These are phyloP conservation scores for Esteya vermicola DNA, from an alignment of 2,329 filamentous ascomycete genomes.

Conservation along the genomic window DNA sequence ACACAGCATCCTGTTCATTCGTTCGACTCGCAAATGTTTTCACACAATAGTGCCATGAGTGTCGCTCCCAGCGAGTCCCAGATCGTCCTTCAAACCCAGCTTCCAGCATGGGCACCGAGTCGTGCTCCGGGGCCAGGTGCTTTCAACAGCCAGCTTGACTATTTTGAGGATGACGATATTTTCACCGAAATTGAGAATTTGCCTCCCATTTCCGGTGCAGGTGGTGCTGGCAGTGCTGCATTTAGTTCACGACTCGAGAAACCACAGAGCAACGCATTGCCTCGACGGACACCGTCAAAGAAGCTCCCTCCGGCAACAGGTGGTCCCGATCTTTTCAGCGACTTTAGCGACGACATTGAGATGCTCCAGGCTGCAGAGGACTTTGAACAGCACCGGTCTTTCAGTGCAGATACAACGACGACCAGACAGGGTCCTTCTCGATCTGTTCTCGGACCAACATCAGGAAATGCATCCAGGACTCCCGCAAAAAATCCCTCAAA, in stretches of 20 bases:
- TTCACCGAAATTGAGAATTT: slow-evolving; percentile 8
- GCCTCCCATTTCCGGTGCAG: not conserved
- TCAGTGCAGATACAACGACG: slow-evolving; percentile 14
- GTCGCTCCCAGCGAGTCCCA: slow-evolving; percentile 26
- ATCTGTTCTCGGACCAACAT: slow-evolving; percentile 30
- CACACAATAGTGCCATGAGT: slow-evolving; percentile 18
- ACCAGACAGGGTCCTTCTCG: slow-evolving; percentile 14
- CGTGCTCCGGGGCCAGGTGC: not conserved
- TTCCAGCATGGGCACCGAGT: slow-evolving; percentile 12
- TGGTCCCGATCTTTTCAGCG: slow-evolving; percentile 11
- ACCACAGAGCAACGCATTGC: too few relatives aligned
- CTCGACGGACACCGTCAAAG: not conserved
- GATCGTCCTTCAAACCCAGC: slow-evolving; percentile 37
- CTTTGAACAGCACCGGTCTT: slow-evolving; percentile 25
- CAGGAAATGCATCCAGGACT: slow-evolving; percentile 26
- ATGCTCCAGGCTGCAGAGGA: slow-evolving; percentile 38
- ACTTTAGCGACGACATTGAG: slow-evolving; percentile 22
- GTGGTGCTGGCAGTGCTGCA: too few relatives aligned
- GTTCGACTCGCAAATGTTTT: slow-evolving; percentile 15
- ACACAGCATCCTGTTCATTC: slow-evolving; percentile 26
- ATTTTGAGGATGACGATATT: slow-evolving; percentile 13
- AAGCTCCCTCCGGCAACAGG: not conserved
- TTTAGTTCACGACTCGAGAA: too few relatives aligned
- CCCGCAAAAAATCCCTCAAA: slow-evolving; percentile 17
- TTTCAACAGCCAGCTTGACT: slow-evolving; percentile 6